These are phyloP conservation scores for Lasiosphaeria hispida DNA, from an alignment of 495 filamentous ascomycete species.

Conservation along the genomic window DNA sequence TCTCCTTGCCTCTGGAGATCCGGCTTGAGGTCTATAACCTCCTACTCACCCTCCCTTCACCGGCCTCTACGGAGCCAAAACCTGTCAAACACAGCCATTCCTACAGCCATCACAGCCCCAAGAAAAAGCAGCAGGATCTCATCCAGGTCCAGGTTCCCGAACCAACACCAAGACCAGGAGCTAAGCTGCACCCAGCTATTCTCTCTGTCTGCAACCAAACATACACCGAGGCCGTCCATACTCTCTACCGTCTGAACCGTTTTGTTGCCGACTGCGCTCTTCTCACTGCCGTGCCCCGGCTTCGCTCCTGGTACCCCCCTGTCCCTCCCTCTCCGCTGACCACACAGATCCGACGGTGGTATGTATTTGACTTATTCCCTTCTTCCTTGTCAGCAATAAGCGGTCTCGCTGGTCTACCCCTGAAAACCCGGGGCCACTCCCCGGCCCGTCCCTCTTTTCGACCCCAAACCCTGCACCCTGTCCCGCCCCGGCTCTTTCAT, in stretches of 20 bases:
- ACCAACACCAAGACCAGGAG: no score
- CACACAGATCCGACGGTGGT: background rate
- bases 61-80: background rate
- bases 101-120: no score
- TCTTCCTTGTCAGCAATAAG: no score
- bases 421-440: no score
- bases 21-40: background rate
- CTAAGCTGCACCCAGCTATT: background rate
- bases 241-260: background rate
- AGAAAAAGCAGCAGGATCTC: no score
- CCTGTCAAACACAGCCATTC: no score
- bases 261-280: background rate
- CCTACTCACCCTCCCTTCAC: background rate
- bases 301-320: background rate
- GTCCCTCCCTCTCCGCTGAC: background rate
- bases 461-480: no score
- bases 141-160: no score
- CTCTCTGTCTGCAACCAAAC: background rate
- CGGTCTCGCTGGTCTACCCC: no score
- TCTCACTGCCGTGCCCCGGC: background rate
- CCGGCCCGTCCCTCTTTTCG: no score
- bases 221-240: background rate
- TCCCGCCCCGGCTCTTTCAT: no score
- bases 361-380: no score
- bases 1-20: background rate